phyloP scores from a whole-genome alignment of 202 grass and related monocot species.

The Miscanthus sacchariflorus region DNA sequence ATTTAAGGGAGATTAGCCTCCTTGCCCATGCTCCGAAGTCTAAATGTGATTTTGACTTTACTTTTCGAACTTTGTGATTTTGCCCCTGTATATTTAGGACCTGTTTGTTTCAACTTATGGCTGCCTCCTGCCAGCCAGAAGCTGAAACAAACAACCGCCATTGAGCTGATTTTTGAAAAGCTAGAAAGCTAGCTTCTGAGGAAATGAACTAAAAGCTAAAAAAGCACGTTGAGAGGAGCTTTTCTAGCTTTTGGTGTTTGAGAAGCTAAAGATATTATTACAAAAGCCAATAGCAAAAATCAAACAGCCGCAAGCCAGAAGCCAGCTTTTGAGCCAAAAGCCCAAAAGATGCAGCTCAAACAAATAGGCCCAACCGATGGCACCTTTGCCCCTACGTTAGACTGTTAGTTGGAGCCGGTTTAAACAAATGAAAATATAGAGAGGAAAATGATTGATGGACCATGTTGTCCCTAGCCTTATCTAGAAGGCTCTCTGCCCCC shows the following conservation, averaged over 20 bases:
- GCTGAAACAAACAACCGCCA: neutral
- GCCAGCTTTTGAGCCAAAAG: neutral
- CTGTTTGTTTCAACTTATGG: neutral
- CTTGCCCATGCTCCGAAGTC: neutral
- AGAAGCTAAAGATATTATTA: neutral
- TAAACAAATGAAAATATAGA: neutral
- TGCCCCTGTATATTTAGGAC: neutral
- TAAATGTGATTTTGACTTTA: neutral
- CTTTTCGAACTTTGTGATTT: neutral
- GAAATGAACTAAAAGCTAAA: neutral
- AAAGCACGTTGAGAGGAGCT: neutral
- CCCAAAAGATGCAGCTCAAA: neutral
- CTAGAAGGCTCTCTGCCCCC: neutral
- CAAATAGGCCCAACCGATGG: neutral
- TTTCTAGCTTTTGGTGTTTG: neutral
- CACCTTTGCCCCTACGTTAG: neutral
- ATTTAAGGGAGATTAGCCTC: neutral
- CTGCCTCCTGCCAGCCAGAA: too few relatives aligned
- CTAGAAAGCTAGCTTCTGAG: neutral
- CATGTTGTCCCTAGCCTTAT: neutral
- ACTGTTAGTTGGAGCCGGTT: neutral
- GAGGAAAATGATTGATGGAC: neutral
- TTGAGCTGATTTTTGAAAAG: neutral
- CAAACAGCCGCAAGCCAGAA: neutral
- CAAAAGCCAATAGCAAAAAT: neutral